Evolutionary conservation across 2,329 filamentous ascomycete genomes (phyloP).

Genomic region (Cladosporium sp.): DNA sequence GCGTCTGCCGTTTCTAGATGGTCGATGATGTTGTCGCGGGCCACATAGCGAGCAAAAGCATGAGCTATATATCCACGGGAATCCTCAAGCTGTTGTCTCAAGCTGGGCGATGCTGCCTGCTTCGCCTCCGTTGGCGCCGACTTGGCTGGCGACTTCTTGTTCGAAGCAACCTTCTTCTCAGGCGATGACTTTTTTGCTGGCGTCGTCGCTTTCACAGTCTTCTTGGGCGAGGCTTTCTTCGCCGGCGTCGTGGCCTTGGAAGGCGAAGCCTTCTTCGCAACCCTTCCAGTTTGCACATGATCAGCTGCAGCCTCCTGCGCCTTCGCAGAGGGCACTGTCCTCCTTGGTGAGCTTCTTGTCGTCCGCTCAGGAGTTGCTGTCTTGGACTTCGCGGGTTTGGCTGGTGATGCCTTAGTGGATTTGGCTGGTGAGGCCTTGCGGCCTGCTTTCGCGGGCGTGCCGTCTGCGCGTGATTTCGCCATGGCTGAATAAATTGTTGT

Average conservation of each 20-base stretch:
- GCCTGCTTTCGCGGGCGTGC: not conserved
- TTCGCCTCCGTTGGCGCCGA: not conserved
- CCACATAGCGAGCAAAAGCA: not conserved
- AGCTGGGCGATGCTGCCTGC: not conserved
- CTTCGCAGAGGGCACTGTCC: not conserved
- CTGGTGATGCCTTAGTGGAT: constrained; percentile 9
- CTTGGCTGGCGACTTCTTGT: not conserved
- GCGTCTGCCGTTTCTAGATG: not conserved
- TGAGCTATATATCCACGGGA: not conserved
- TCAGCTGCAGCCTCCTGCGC: constrained; percentile 3
- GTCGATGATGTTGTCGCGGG: not conserved
- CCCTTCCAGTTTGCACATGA: not conserved
- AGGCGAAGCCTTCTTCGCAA: constrained; percentile 18
- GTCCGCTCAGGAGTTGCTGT: not conserved
- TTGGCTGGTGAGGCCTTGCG: constrained; percentile 7
- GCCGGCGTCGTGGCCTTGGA: constrained; percentile 16
- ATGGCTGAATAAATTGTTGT: not conserved
- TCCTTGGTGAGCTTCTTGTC: constrained; percentile 6
- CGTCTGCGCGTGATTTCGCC: constrained; percentile 16
- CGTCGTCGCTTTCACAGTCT: not conserved
- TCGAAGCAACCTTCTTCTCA: constrained; percentile 6
- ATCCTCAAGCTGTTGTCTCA: not conserved
- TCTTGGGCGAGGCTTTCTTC: not conserved
- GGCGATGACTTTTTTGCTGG: not conserved
- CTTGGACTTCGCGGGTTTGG: not conserved